phyloP scores from a whole-genome alignment of 2,329 filamentous ascomycete genomes.

The Alternaria sp. region DNA sequence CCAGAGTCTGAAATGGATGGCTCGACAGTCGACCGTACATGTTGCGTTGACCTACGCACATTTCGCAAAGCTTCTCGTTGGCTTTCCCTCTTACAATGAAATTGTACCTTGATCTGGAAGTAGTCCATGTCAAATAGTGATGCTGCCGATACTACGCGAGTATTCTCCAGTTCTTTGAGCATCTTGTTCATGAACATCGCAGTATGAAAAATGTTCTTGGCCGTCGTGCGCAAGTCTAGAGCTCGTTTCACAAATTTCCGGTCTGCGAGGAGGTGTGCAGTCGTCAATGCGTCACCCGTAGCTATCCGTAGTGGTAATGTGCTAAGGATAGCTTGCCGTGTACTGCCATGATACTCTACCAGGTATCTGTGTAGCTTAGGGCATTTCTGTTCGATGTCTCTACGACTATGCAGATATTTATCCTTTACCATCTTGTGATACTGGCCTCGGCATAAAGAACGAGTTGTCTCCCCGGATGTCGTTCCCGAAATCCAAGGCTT shows the following conservation, averaged over 20 bases:
- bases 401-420: neutral
- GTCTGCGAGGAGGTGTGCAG: neutral
- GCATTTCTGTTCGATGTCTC: neutral
- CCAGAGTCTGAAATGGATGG: neutral
- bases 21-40: neutral
- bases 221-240: neutral
- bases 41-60: neutral
- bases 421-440: neutral
- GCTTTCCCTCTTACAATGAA: neutral
- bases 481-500: neutral
- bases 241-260: neutral
- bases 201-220: neutral
- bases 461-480: neutral
- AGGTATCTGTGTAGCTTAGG: neutral
- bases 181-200: neutral
- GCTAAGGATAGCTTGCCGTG: neutral
- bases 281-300: neutral
- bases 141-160: neutral
- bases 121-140: neutral
- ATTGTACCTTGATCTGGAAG: neutral
- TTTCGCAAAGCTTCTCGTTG: neutral
- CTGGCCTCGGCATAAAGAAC: neutral
- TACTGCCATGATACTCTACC: neutral
- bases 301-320: neutral
- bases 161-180: neutral